Base-by-base conservation (phyloP, 2,329 filamentous ascomycete species). In the Piedraia hortae region DNA sequence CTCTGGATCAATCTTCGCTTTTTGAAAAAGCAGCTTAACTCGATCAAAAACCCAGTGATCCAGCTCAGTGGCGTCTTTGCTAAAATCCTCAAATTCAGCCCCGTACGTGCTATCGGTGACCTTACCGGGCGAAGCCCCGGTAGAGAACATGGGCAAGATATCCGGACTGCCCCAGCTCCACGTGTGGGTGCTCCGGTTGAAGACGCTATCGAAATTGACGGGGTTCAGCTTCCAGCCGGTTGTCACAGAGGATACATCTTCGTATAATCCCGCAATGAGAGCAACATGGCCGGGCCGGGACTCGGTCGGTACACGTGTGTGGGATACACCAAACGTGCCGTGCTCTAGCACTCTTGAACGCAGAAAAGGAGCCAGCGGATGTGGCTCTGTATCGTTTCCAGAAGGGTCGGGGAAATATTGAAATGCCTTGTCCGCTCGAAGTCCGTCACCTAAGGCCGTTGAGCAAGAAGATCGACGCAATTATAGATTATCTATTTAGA, bases 111-210 rank as follows among this genome's bases (percentile, higher is more conserved):
- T 70, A n/a, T 75, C 70, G 44, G 91, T 74, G 2, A 97, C 73
- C 30, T 71, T 59, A 5, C 82, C 80, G 1, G 74, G 71, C 6
- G 74, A 65, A 12, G 85, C 82, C n/a, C 85, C 85, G 26, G 78
- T 61, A 41, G 88, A 67, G 42, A 97, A 97, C 85, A 97, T 97
- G 24, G 74, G 74, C 32, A 97, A 49, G 37, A 97, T 97, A 46
- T 97, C 85, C 1, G 85, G 85, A 39, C 80, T 91, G 2, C 85
- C 85, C 85, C 85, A 97, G 45, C 80, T 90, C 85, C 85, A 97
- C 5, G 88, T 97, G 48, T 97, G 88, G 20, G 70, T 59, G 41
- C 82, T 93, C 30, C 75, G 65, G 44, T 97, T 97, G 59, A 97
- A 97, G 6, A 97, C 78, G 38, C 82, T 93, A 50, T 97, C 85